Evolutionary conservation across 148 eudicot genomes (phyloP).

Genomic region (Camellia sinensis): DNA sequence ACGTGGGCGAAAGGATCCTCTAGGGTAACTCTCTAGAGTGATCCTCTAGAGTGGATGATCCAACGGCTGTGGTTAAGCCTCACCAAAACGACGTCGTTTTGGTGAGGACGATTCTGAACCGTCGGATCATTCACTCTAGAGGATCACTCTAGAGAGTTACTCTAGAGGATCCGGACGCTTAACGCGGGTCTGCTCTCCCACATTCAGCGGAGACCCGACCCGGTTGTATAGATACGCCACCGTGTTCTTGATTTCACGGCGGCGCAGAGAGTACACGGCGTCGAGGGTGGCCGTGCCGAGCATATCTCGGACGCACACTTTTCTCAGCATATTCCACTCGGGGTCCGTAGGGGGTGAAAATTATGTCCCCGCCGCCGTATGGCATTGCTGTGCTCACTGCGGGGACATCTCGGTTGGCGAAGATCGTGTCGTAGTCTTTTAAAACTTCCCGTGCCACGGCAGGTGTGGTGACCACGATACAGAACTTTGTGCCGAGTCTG

Average conservation of each 20-base stretch:
- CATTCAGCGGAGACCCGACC: constrained; percentile 40
- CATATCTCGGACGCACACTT: constrained; percentile 62
- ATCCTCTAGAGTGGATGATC: too few species aligned
- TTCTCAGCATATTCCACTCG: constrained; percentile 57
- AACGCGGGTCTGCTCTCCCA: constrained; percentile 62
- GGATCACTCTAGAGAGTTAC: too few species aligned
- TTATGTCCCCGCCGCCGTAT: constrained; percentile 57
- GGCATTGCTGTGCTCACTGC: constrained; percentile 39
- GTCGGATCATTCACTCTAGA: too few species aligned
- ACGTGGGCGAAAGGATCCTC: too few species aligned
- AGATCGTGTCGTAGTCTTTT: constrained; percentile 47
- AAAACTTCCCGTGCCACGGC: constrained; percentile 50
- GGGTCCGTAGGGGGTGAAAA: constrained; percentile 63
- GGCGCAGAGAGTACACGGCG: constrained; percentile 34
- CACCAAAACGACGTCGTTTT: too few species aligned
- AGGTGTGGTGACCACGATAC: constrained; percentile 50
- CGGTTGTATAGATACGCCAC: constrained; percentile 26
- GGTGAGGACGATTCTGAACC: too few species aligned
- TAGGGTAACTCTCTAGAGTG: too few species aligned
- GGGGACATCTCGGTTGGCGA: constrained; percentile 76
- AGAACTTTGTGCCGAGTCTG: constrained; percentile 51
- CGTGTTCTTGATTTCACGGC: constrained; percentile 40
- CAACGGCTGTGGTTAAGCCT: too few species aligned
- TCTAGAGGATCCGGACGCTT: too few species aligned
- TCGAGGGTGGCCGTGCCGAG: constrained; percentile 49